Evolutionary conservation across 2,329 filamentous ascomycete genomes (phyloP).

Genomic region (Leptographium wingfieldii): DNA sequence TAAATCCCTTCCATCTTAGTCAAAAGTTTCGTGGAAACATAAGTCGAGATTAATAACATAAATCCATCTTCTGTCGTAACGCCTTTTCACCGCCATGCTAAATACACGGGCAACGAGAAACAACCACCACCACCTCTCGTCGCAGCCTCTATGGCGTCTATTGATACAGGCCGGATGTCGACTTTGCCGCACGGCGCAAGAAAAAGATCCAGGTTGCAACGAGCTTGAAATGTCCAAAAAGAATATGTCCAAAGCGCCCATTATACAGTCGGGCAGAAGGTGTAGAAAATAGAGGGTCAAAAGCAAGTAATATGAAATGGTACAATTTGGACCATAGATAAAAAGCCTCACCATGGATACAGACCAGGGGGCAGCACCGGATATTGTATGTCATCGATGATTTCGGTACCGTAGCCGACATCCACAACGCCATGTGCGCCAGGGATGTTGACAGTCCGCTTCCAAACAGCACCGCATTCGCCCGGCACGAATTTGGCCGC

Average conservation of each 20-base stretch:
- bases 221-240: background rate
- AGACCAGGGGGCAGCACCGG: slow-evolving; percentile 24
- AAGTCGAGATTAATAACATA: background rate
- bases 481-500: slow-evolving; percentile 37
- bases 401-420: slow-evolving; percentile 24
- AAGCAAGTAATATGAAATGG: background rate
- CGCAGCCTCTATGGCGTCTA: background rate
- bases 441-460: slow-evolving; percentile 20
- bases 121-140: background rate
- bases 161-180: background rate
- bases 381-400: slow-evolving; percentile 28
- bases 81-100: slow-evolving; percentile 2
- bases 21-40: background rate
- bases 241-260: background rate
- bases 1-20: background rate
- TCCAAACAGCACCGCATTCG: slow-evolving; percentile 32
- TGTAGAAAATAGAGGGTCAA: background rate
- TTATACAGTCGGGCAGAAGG: background rate
- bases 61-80: slow-evolving; percentile 1
- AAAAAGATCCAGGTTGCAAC: background rate
- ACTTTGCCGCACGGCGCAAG: background rate
- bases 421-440: slow-evolving; percentile 13
- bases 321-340: background rate
- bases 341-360: slow-evolving; percentile 19
- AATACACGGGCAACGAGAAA: background rate